Conservation (phyloP, 176 grass and related monocot species). For the Triticum monococcum region DNA sequence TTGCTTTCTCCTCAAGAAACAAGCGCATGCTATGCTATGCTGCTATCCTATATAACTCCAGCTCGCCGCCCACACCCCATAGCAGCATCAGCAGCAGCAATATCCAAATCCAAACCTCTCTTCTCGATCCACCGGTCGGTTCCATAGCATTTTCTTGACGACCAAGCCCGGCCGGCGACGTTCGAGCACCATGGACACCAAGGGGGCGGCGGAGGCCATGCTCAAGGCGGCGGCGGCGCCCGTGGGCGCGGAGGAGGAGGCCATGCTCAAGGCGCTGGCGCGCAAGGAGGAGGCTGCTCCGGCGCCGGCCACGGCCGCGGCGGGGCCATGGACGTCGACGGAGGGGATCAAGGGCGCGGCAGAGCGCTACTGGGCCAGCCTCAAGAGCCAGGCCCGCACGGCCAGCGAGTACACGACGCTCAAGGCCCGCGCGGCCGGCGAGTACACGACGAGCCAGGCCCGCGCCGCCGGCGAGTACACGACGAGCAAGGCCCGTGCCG, state of each 20-base stretch:
- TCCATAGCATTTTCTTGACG: too few species aligned
- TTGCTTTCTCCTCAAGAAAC: neutral
- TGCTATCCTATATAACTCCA: neutral
- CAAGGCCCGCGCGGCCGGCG: neutral
- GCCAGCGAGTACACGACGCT: constrained; percentile 33
- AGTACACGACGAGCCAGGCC: neutral
- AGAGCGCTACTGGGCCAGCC: constrained; percentile 31
- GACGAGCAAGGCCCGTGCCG: constrained; percentile 2
- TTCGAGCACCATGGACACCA: neutral
- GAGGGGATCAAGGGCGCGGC: neutral
- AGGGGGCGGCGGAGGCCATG: neutral
- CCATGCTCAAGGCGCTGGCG: neutral
- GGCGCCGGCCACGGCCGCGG: too few species aligned
- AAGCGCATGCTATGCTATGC: too few species aligned
- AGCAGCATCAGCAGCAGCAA: neutral
- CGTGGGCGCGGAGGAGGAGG: neutral
- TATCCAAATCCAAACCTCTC: neutral
- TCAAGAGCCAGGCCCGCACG: constrained; percentile 41
- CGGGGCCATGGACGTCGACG: too few species aligned
- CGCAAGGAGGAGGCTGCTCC: neutral
- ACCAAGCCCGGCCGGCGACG: neutral
- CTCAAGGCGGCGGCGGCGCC: neutral
- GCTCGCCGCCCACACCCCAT: neutral
- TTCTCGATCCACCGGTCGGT: neutral
- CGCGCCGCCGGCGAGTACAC: constrained; percentile 34